Conservation (phyloP, 148 eudicot genomes). For the Gaultheria prostrata region DNA sequence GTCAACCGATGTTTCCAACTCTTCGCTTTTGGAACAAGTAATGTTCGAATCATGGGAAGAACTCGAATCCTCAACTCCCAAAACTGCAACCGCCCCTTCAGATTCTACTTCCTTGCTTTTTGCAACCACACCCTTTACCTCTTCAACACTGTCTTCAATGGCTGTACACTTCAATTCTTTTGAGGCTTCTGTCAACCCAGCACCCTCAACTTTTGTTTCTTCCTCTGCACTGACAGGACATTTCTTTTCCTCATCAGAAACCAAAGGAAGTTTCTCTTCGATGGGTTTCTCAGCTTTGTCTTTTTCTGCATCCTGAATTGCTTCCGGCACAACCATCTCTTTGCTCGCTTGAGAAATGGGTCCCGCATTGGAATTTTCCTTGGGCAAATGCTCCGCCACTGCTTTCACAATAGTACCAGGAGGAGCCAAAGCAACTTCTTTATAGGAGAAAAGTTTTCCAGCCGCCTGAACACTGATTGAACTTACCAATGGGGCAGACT, state of each 20-base stretch:
- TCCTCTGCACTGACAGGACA: conserved; percentile 14
- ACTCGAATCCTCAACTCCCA: conserved; percentile 22
- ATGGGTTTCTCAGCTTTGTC: conserved; percentile 25
- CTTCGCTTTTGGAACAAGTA: conserved; percentile 15
- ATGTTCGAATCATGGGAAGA: conserved; percentile 18
- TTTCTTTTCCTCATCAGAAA: conserved; percentile 26
- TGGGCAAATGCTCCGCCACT: conserved; percentile 53
- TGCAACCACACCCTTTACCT: conserved; percentile 13
- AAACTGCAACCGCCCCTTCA: neutral
- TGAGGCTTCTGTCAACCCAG: neutral
- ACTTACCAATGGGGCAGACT: conserved; percentile 40
- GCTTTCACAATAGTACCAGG: conserved; percentile 90
- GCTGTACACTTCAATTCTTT: conserved; percentile 7
- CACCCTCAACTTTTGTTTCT: conserved; percentile 10
- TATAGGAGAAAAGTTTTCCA: conserved; percentile 85
- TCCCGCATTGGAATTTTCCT: conserved; percentile 31
- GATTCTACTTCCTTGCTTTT: conserved; percentile 14
- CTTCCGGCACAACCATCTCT: conserved; percentile 25
- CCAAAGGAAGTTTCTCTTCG: conserved; percentile 22
- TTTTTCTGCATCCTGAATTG: conserved; percentile 24
- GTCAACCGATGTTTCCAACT: conserved; percentile 24
- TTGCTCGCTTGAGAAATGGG: conserved; percentile 18
- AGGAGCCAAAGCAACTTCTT: conserved; percentile 94
- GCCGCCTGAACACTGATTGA: conserved; percentile 52
- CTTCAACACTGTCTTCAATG: conserved; percentile 23